Base-by-base conservation (phyloP, 805 yeast species). In the Metschnikowia amazonensis region DNA sequence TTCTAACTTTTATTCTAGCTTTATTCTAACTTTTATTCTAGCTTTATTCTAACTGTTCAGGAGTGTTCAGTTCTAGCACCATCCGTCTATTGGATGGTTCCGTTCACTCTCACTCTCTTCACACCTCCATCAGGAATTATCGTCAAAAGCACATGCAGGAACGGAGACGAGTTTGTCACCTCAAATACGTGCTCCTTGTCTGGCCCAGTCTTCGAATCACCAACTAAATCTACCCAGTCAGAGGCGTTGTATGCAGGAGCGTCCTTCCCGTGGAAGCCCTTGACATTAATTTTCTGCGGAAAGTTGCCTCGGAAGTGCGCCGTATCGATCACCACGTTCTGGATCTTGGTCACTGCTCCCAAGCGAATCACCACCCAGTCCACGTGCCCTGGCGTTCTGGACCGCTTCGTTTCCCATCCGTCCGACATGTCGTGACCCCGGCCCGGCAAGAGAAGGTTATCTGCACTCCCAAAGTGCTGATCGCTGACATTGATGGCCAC, bases 111-210 rank as follows among this genome's bases (percentile, higher is more conserved):
- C 31, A 92, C 68, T 63, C 99, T 79, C 74, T 92, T 92, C 45
- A 89, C 88, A 49, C 99, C 99, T 41, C 99, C 99, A 62, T 92
- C 99, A 18, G 99, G 99, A 53, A 89, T 85, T 64, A 92, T 84
- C 8, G 86, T 80, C 55, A 92, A 64, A 58, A 82, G 80, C 25
- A 89, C 86, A 62, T 89, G 96, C 8, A 89, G 77, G 56, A 64
- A 79, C 1, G 65, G 59, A 29, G 64, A 57, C n/a, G 52, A 51
- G 5, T 58, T 50, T 10, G 36, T 20, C 14, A 72, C 63, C 4
- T 67, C 63, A 60, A 66, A 88, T 13, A 60, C 66, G 62, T 92
- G 97, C 62, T 87, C 96, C 49, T 73, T 72, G 64, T 90, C 95
- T 4, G 97, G 89, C n/a, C 80, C 79, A 1, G 96, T 86, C 64